Evolutionary conservation across 1,284 basidiomycete species (phyloP), one percentile per base, ranked within the genome.

Genomic region (Grifola frondosa): DNA sequence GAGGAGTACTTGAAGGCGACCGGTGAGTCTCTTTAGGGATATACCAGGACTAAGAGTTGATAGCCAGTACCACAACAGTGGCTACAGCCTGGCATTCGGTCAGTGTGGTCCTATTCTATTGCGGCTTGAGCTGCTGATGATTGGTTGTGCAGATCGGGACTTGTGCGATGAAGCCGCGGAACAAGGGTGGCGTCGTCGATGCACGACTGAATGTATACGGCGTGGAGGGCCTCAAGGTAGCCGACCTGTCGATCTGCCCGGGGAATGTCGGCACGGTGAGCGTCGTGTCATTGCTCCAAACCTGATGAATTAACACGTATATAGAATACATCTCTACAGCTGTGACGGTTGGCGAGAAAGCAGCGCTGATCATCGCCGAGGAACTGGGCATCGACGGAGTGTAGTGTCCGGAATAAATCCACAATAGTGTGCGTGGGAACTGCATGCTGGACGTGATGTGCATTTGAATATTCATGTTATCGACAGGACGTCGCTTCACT

Each of bases 151-250:
- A 57, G 54, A 46, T 56, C 6, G 56, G 54, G 3, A 59, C 53
- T 15, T 60, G 54, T 68, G 79, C 85, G 9, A 88, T 89, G 87
- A 84, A 87, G 55, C 82, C 83, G 19, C 72, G 78, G 17, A 72
- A 76, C 38, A 60, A 83, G 55, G 85, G 84, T 30, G 88, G 88
- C 53, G 86, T 90, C 17, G 81, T 90, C 42, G 85, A 88, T 59
- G 62, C 65, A 3, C 71, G 77, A 38, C 71, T 88, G 45, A 83
- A 77, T 54, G 88, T 91, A 29, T 85, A 79, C 59, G 87, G 84
- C 29, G 80, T 83, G 4, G 60, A 72, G 52, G 83, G 84, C 61
- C 67, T 90, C 49, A 84, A 84, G 63, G 70, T 71, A 53, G 69
- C 75, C 55, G 81, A 83, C 59, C 64, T 83, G 64, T 78, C 77